Conservation (phyloP, 306 rosid genomes). For the Neltuma alba region DNA sequence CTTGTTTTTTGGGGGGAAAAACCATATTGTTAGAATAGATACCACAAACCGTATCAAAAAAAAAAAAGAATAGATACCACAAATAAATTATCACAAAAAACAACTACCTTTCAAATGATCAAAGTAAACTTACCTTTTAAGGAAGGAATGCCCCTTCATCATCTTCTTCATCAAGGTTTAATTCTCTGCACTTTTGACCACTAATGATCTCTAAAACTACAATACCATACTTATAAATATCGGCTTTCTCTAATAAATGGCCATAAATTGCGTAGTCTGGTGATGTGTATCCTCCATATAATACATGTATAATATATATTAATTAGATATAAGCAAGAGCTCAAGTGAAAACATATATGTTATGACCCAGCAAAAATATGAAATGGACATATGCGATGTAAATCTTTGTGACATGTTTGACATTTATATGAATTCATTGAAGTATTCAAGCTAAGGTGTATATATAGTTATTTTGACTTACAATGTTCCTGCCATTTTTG, state of each 20-base stretch:
- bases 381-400: too few relatives aligned
- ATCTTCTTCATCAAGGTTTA: slow-evolving; percentile 17
- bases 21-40: too few relatives aligned
- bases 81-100: not conserved
- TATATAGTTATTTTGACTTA: too few relatives aligned
- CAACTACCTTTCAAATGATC: not conserved
- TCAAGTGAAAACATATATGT: too few relatives aligned
- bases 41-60: too few relatives aligned
- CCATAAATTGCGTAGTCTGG: not conserved
- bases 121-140: slow-evolving; percentile 45
- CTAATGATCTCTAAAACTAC: slow-evolving; percentile 49
- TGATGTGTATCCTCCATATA: not conserved
- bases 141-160: slow-evolving; percentile 39
- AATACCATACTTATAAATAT: slow-evolving; percentile 50
- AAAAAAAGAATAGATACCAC: too few relatives aligned
- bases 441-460: too few relatives aligned
- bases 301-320: not conserved
- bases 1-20: too few relatives aligned
- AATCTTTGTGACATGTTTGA: too few relatives aligned
- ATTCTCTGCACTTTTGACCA: slow-evolving; percentile 40
- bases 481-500: slow-evolving; percentile 55
- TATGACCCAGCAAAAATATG: too few relatives aligned
- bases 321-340: too few relatives aligned
- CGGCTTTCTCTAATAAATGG: slow-evolving; percentile 7
- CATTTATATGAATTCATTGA: too few relatives aligned